These are phyloP conservation scores for Podaxis sp. DNA, from an alignment of 768 basidiomycete genomes.

Conservation along the genomic window DNA sequence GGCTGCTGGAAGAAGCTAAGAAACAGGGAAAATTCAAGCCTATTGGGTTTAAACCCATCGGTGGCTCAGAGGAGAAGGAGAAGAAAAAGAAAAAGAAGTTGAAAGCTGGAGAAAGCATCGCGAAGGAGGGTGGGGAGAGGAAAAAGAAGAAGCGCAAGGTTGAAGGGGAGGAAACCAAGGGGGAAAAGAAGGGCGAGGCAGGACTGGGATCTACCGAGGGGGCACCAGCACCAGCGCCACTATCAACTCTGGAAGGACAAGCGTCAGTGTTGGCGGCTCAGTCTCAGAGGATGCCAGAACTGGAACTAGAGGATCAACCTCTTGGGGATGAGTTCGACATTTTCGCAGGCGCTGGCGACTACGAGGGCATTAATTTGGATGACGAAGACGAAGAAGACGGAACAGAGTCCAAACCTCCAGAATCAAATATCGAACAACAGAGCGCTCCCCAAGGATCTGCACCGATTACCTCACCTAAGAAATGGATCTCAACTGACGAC, in stretches of 20 bases:
- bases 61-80: conserved; percentile 40
- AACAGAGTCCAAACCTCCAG: conserved; percentile 9
- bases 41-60: conserved; percentile 70
- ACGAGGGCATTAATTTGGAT: conserved; percentile 63
- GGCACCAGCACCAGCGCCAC: conserved; percentile 21
- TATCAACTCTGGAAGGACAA: neutral
- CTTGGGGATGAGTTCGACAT: conserved; percentile 76
- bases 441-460: neutral
- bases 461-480: conserved; percentile 1
- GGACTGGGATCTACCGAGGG: neutral
- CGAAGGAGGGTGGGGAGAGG: conserved; percentile 23
- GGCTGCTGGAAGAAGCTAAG: conserved; percentile 42
- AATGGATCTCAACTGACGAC: conserved; percentile 19
- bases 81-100: conserved; percentile 63
- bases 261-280: no score
- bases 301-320: conserved; percentile 33
- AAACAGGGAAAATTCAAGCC: conserved; percentile 54
- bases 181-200: conserved; percentile 9
- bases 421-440: neutral
- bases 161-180: neutral
- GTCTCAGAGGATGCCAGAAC: conserved; percentile 17
- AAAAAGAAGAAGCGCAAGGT: conserved; percentile 22
- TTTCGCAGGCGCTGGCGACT: conserved; percentile 84
- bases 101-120: conserved; percentile 35
- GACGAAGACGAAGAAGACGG: conserved; percentile 49